These are phyloP conservation scores for Flueggea neowawraea DNA, from an alignment of 441 rosid genomes.

Conservation along the genomic window DNA sequence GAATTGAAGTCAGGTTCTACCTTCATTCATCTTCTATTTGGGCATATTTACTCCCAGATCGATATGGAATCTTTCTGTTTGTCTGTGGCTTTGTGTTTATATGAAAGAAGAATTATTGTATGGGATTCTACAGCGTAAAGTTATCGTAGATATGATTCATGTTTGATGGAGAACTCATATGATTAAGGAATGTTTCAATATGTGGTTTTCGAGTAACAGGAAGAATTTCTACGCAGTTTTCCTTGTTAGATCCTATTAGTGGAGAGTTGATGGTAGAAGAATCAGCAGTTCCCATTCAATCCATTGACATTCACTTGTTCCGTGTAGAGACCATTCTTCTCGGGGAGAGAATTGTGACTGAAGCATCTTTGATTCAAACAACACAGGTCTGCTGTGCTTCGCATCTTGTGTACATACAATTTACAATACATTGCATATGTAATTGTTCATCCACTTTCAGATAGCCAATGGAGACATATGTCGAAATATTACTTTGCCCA, in stretches of 20 bases:
- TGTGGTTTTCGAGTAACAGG: conserved; percentile 86
- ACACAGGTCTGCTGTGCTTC: conserved; percentile 52
- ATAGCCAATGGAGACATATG: conserved; percentile 93
- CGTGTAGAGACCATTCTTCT: conserved; percentile 68
- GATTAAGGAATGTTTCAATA: conserved; percentile 26
- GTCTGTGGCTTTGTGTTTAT: too few relatives aligned
- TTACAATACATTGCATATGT: not conserved
- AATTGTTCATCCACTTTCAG: conserved; percentile 29
- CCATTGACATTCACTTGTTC: conserved; percentile 73
- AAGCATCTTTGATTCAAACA: conserved; percentile 85
- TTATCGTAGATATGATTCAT: too few relatives aligned
- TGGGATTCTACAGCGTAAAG: too few relatives aligned
- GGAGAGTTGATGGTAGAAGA: conserved; percentile 79
- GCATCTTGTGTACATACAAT: not conserved
- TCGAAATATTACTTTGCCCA: conserved; percentile 58
- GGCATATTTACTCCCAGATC: too few relatives aligned
- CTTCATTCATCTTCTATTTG: not conserved
- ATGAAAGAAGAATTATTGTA: too few relatives aligned
- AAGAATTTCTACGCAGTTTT: conserved; percentile 63
- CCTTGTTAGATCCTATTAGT: conserved; percentile 67
- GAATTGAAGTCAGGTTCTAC: conserved; percentile 64
- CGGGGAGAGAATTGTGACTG: conserved; percentile 77
- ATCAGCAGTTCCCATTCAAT: conserved; percentile 64
- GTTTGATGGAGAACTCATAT: not conserved
- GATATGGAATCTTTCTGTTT: too few relatives aligned